Evolutionary conservation across 257 asterid genomes (phyloP), one percentile per base, ranked within the genome.

Genomic region (Solanum chilense): DNA sequence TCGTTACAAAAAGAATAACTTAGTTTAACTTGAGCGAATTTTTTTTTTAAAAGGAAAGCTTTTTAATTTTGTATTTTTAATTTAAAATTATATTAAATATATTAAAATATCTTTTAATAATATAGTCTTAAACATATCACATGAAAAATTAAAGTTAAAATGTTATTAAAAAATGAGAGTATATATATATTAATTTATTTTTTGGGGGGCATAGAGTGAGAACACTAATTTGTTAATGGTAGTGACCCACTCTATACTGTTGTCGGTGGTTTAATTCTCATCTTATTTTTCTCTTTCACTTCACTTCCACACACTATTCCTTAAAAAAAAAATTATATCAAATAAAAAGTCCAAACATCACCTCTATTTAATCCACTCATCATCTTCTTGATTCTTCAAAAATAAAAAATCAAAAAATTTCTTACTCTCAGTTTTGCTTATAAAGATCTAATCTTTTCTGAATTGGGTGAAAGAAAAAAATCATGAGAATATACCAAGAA

Each of bases 401-500:
- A 27, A 20, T 2, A 10, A 10, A 9, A 25, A 4, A 1, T 1
- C 6, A 14, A 27, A 27, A 27, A 68, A 3, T 0, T 0, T 15
- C 8, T 5, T 41, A 2, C 13, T 12, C 15, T 45, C 23, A 9
- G 0, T 15, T 2, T 60, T 42, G 15, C 27, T 27, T 0, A 9
- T 29, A 47, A 80, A 80, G 84, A 80, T 27, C 41, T 47, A 27
- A 47, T 47, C 15, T 25, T 47, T 27, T 44, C 35, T 15, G 44
- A 80, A 16, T 27, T 27, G 27, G 3, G 68, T 80, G 1, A 3
- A 11, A 4, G n/a, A 3, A 35, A 3, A 35, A 31, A 52, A 45
- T 44, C 82, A 37, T 68, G 87, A 71, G 80, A 37, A 86, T 21
- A 56, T 82, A 39, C 47, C 81, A 66, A 86, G 88, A 91, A 86